Percentiles rank a stretch among this genome's conserved stretches.
These are phyloP conservation scores for Pythium utonaiense DNA, from an alignment of 352 stramenopile species.

Conservation along the genomic window DNA sequence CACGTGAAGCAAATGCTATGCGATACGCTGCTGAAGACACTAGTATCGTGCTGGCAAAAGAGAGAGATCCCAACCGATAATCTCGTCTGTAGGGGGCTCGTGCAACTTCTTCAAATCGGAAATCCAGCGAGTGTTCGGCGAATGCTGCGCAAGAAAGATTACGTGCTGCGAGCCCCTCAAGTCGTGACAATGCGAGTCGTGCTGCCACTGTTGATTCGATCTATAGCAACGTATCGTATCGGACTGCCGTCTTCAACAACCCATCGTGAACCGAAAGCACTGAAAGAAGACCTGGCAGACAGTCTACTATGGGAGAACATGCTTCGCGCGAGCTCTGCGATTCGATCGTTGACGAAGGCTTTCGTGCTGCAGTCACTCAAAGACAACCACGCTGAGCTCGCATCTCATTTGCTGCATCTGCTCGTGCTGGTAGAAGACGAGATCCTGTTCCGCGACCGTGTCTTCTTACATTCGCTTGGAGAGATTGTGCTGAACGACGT, in stretches of 20 bases:
- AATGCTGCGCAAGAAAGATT: conserved; percentile 85
- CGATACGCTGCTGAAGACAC: conserved; percentile 64
- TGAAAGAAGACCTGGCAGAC: conserved; percentile 46
- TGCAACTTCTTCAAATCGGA: conserved; percentile 82
- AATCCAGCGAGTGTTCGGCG: conserved; percentile 74
- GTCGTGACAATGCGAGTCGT: conserved; percentile 81
- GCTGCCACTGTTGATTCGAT: conserved; percentile 61
- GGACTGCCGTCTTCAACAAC: conserved; percentile 3
- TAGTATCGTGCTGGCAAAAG: conserved; percentile 55
- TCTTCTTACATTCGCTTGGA: conserved; percentile 68
- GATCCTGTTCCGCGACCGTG: conserved; percentile 58
- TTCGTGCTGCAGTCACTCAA: conserved; percentile 67
- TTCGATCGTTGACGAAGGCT: conserved; percentile 60
- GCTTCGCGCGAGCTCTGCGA: conserved; percentile 63
- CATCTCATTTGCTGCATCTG: conserved; percentile 47
- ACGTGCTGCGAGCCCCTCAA: conserved; percentile 68
- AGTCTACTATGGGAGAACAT: conserved; percentile 65
- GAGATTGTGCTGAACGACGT: conserved; percentile 51
- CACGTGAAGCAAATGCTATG: conserved; percentile 79
- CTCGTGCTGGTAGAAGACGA: conserved; percentile 62
- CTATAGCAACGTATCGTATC: conserved; percentile 48
- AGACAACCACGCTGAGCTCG: conserved; percentile 54
- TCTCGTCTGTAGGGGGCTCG: conserved; percentile 65
- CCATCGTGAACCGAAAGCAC: conserved; percentile 35
- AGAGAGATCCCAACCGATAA: conserved; percentile 81